Base-by-base conservation (phyloP, 345 rosid species). In the Populus simonii region DNA sequence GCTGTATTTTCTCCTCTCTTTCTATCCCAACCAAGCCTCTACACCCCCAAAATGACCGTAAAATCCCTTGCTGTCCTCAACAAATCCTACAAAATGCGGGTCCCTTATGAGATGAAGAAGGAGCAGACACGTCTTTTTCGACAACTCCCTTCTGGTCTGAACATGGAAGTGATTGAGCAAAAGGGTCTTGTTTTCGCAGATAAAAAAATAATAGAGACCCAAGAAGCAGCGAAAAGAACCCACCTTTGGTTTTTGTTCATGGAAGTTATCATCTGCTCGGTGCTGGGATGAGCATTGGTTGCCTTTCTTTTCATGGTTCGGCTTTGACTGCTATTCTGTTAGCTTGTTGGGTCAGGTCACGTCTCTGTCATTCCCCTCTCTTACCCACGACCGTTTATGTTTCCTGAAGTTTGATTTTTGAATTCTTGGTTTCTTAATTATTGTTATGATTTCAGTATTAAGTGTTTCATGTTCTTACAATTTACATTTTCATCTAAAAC, bases 221-320 rank as follows among this genome's bases (percentile, higher is more conserved):
- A 8, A 76, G 71, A 61, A 73, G 70, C 47, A 76, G 59, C 16
- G 66, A 27, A 20, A 74, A 74, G 20, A 78, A 80, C 16, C 94
- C 94, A 57, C 92, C 97, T 45, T 80, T 94, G 80, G 90, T 94
- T 41, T 92, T 94, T 83, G 87, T 93, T 47, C 98, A 94, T 80
- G 98, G 98, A 39, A 94, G 98, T 85, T 93, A 93, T 29, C 98
- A 93, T 83, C 98, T 59, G 97, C 98, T 84, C 92, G 98, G 98
- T 93, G 92, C 83, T 93, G 98, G 98, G 97, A 94, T 84, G 98
- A 90, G 78, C 83, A 90, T 66, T 94, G 98, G 98, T 78, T 94
- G 77, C 91, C 97, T 59, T 92, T 92, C 88, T 93, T 94, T 79
- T 89, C 98, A 62, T 80, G 77, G 78, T 87, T 75, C 73, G 98